Conservation (phyloP, 805 yeast genomes). For the Sugiyamaella floridensis region DNA sequence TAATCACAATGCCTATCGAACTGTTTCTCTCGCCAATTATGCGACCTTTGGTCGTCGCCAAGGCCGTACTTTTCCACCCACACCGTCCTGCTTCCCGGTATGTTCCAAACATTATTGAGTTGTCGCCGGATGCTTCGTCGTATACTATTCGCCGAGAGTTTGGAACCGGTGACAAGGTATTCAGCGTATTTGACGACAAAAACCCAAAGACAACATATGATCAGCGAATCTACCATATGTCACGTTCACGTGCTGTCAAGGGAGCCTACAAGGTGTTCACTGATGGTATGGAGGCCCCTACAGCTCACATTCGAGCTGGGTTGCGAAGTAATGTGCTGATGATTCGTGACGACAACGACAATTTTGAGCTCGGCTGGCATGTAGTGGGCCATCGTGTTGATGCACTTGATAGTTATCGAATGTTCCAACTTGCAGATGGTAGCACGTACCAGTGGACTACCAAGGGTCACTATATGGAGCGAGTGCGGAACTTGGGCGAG, state of each 20-base stretch:
- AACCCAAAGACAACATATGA: slow-evolving; percentile 23
- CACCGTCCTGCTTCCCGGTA: slow-evolving; percentile 52
- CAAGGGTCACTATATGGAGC: slow-evolving; percentile 50
- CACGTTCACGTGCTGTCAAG: slow-evolving; percentile 58
- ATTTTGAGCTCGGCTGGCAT: slow-evolving; percentile 60
- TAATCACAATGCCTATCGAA: slow-evolving; percentile 50
- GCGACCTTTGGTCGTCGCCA: slow-evolving; percentile 53
- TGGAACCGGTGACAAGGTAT: slow-evolving; percentile 54
- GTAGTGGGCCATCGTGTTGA: slow-evolving; percentile 53
- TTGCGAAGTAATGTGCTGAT: slow-evolving; percentile 51
- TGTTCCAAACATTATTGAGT: slow-evolving; percentile 46
- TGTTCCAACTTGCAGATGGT: slow-evolving; percentile 57
- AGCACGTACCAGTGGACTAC: slow-evolving; percentile 59
- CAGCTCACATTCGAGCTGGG: slow-evolving; percentile 55
- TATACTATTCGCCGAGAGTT: slow-evolving; percentile 49
- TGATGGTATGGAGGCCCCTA: slow-evolving; percentile 48
- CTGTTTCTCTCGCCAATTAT: slow-evolving; percentile 50
- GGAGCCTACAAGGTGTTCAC: slow-evolving; percentile 58
- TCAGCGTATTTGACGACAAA: slow-evolving; percentile 47
- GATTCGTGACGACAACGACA: slow-evolving; percentile 38
- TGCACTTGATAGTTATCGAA: slow-evolving; percentile 53
- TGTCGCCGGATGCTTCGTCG: slow-evolving; percentile 28
- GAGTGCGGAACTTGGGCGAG: slow-evolving; percentile 53
- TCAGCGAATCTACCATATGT: slow-evolving; percentile 45
- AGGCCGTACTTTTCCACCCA: slow-evolving; percentile 46